Evolutionary conservation across 2,329 filamentous ascomycete species (phyloP), one percentile per base, ranked within the genome.

Genomic region (Chaetomiaceae sp.): DNA sequence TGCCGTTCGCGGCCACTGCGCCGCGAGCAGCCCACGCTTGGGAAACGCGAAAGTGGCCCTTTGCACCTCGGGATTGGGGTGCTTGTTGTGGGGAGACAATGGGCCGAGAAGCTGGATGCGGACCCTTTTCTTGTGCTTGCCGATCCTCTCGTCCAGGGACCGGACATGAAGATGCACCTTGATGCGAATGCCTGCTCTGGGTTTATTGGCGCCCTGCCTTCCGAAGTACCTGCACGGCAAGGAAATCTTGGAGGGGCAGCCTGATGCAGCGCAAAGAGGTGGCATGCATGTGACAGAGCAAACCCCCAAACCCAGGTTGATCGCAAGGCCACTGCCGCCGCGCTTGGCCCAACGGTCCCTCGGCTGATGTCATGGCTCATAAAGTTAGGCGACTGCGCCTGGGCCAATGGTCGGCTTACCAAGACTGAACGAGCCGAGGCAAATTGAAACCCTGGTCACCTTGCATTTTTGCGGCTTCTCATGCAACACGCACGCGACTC

Each of bases 341-440:
- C 9, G 14, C 23, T 44, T 43, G 41, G n/a, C n/a, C 21, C 21
- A 13, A 33, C 21, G 38, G 47, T 27, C 14, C 55, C 55, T 55
- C 54, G 55, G 56, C 53, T 60, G 58, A 60, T 60, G 58, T 60
- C 58, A 60, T 60, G 53, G 48, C 44, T n/a, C n/a, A n/a, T n/a
- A n/a, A n/a, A n/a, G n/a, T n/a, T n/a, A n/a, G n/a, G n/a, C n/a
- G n/a, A n/a, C n/a, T n/a, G 31, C 23, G 23, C 20, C 34, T 30
- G 20, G 25, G 23, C 55, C 57, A 56, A 56, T 55, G 43, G 34
- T 43, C 17, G 42, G 48, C 50, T 58, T 54, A 44, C 51, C 25
- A 41, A 20, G 4, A 17, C 3, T n/a, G 17, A n/a, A 43, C 30
- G 50, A 56, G 57, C 55, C 55, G 57, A 58, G 54, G 54, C 52